Evolutionary conservation across 169 alveolate genomes (phyloP).

Genomic region (Babesia microti): DNA sequence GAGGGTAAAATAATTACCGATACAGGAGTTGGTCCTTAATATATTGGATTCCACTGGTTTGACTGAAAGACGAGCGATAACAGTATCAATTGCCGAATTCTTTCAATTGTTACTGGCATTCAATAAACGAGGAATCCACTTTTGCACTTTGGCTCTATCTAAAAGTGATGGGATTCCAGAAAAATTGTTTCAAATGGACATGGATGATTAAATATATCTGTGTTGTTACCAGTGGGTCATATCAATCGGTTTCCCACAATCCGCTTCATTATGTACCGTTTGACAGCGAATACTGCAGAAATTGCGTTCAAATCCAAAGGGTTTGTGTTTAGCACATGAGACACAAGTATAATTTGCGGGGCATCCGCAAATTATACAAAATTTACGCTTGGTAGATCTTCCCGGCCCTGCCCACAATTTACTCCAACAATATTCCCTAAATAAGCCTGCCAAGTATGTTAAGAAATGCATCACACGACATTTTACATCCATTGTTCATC

Average conservation of each 20-base stretch:
- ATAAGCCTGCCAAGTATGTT: too few relatives aligned
- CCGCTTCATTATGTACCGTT: slow-evolving; percentile 55
- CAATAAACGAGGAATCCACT: slow-evolving; percentile 78
- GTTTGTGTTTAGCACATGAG: slow-evolving; percentile 48
- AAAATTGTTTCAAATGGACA: too few relatives aligned
- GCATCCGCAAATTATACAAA: slow-evolving; percentile 62
- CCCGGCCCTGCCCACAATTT: slow-evolving; percentile 46
- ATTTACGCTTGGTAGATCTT: slow-evolving; percentile 37
- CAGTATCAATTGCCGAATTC: slow-evolving; percentile 74
- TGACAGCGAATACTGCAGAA: slow-evolving; percentile 56
- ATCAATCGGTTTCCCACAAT: slow-evolving; percentile 50
- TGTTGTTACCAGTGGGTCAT: slow-evolving; percentile 32
- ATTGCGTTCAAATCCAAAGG: slow-evolving; percentile 34
- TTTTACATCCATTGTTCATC: too few relatives aligned
- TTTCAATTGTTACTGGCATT: slow-evolving; percentile 71
- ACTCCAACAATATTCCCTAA: slow-evolving; percentile 64
- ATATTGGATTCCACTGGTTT: slow-evolving; percentile 58
- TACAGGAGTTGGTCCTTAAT: slow-evolving; percentile 34
- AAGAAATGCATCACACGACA: too few relatives aligned
- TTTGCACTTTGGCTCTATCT: slow-evolving; percentile 55
- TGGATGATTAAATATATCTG: too few relatives aligned
- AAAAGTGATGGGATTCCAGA: slow-evolving; percentile 5
- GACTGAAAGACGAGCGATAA: slow-evolving; percentile 66
- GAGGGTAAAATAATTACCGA: slow-evolving; percentile 7
- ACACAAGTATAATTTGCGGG: slow-evolving; percentile 57